These are phyloP conservation scores for Fusarium hostae DNA, from an alignment of 2,329 filamentous ascomycete species.

Conservation along the genomic window DNA sequence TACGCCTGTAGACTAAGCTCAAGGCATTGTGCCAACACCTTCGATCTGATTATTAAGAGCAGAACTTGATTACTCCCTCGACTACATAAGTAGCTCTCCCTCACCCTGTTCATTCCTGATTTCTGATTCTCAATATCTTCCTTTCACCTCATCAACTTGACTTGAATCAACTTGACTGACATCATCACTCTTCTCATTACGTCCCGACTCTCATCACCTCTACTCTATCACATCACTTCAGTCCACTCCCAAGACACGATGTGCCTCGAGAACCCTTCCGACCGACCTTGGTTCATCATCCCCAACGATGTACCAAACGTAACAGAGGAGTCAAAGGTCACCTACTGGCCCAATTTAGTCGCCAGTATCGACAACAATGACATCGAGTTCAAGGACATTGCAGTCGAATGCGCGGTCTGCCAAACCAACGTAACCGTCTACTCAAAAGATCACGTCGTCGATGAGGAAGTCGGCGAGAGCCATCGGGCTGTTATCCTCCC, in stretches of 20 bases:
- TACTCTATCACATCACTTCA: not conserved
- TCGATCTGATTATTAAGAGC: not conserved
- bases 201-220: too few species aligned
- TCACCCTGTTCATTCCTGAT: too few species aligned
- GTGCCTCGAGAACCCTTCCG: not conserved
- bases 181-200: too few species aligned
- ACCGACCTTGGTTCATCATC: not conserved
- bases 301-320: not conserved
- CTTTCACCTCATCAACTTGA: too few species aligned
- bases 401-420: not conserved
- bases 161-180: too few species aligned
- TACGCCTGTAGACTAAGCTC: rapidly evolving
- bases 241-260: not conserved
- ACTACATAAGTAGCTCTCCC: too few species aligned
- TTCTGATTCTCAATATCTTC: too few species aligned
- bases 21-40: rapidly evolving
- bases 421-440: not conserved
- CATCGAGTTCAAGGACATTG: not conserved
- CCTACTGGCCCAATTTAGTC: not conserved
- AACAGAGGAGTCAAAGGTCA: not conserved
- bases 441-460: not conserved
- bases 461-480: not conserved
- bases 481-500: not conserved
- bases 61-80: not conserved
- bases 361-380: not conserved